phyloP scores from a whole-genome alignment of 2,329 filamentous ascomycete genomes.

The Orbilia ellipsospora region DNA sequence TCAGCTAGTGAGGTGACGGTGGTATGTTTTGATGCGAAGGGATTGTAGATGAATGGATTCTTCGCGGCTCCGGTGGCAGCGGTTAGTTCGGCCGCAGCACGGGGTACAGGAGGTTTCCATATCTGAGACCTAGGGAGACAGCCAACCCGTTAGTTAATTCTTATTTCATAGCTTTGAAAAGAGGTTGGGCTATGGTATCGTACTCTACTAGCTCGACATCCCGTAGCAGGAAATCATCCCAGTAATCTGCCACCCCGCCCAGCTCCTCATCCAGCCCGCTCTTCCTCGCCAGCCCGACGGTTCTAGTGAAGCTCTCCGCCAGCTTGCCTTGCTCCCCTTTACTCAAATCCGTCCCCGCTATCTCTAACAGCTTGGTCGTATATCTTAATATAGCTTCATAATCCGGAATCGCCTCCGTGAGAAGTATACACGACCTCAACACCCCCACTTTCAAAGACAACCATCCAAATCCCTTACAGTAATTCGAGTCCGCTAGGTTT shows the following conservation, averaged over 20 bases:
- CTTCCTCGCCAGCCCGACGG: conserved; percentile 78
- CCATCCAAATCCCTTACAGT: conserved; percentile 73
- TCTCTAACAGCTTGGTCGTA: conserved; percentile 83
- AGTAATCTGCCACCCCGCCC: conserved; percentile 81
- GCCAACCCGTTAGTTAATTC: conserved; percentile 1
- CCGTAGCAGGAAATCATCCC: conserved; percentile 94
- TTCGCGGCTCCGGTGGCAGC: conserved; percentile 63
- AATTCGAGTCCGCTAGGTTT: conserved; percentile 61
- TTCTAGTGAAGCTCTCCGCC: conserved; percentile 86
- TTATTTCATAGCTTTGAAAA: too few species aligned
- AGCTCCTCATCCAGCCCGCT: conserved; percentile 72
- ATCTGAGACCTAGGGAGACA: conserved; percentile 52
- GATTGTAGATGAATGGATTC: conserved; percentile 95
- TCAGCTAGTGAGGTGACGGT: conserved; percentile 69
- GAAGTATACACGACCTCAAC: conserved; percentile 87
- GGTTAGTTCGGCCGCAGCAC: conserved; percentile 68
- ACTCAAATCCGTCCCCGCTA: conserved; percentile 79
- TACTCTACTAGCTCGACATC: conserved; percentile 72
- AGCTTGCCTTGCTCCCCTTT: conserved; percentile 86
- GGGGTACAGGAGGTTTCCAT: conserved; percentile 72
- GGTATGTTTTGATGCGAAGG: conserved; percentile 76
- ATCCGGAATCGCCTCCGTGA: conserved; percentile 92
- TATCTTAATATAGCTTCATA: conserved; percentile 89
- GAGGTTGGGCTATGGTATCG: not conserved
- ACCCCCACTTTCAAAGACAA: conserved; percentile 84